Base-by-base conservation (phyloP, 2,329 filamentous ascomycete species). In the Talaromyces sp. region DNA sequence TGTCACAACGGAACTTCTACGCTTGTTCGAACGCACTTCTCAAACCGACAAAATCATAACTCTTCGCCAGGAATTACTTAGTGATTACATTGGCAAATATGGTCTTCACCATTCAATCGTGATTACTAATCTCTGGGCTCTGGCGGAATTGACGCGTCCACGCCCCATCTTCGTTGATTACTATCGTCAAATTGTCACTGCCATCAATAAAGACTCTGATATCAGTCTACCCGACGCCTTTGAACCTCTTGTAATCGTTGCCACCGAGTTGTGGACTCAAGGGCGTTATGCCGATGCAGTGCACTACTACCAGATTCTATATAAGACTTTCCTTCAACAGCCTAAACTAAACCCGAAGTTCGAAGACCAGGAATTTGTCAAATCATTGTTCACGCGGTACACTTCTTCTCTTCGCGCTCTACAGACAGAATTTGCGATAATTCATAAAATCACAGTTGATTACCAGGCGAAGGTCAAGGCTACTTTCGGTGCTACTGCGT, bases 151-250 rank as follows among this genome's bases (percentile, higher is more conserved):
- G 7, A 76, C 77, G 11, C 70, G 72, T 3, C 76, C 77, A 11
- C 74, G 75, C 5, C 74, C 76, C 0, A 69, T 76, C 39, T 78
- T 72, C 49, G 65, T 80, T 16, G 74, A 78, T 41, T 80, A 80
- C 68, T 79, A 79, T 65, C 73, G 72, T 63, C 74, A 72, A 37
- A 76, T 80, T 56, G 72, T 79, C 22, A 70, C 69, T n/a, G 69
- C 68, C 9, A 47, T 80, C 62, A 80, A 80, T 71, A 80, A 79
- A 67, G 72, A 74, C 45, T 69, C 73, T 0, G 67, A 73, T 6
- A 70, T 66, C 19, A 76, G 73, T 67, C 74, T 76, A 22, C 72
- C 71, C 0, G 78, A 80, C 9, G 76, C 78, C 2, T 71, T 81
- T 39, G 75, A 79, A 67, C 74, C 78, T 1, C 65, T 79, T 5